Base-by-base conservation (phyloP, 78 protist genomes). In the Tieghemostelium lacteum region DNA sequence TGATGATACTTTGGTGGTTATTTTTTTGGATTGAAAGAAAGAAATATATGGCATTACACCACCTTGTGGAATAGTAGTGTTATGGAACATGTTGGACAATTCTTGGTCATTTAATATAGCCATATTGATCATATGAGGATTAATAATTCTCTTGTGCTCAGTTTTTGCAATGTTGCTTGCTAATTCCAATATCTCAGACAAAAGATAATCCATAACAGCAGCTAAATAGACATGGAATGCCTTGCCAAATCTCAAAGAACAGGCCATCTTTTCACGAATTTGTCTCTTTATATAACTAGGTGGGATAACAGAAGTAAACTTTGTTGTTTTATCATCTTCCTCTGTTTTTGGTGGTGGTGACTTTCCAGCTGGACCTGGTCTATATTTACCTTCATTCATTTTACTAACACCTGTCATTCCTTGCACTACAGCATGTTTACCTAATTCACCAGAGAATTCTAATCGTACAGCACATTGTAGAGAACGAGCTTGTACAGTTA, bases 11-110 rank as follows among this genome's bases (percentile, higher is more conserved):
- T n/a, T n/a, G n/a, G n/a, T n/a, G n/a, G n/a, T n/a, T n/a, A n/a
- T n/a, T n/a, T n/a, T n/a, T n/a, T n/a, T n/a, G n/a, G n/a, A n/a
- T n/a, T n/a, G n/a, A n/a, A n/a, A n/a, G n/a, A n/a, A n/a, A n/a
- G n/a, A n/a, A n/a, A n/a, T n/a, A n/a, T n/a, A n/a, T 86, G 99
- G 98, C 37, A 97, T 77, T 20, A 98, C 99, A 75, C 99, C 99
- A 26, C 99, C 99, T 42, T 72, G 40, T 10, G 99, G 94, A 92
- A 98, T 97, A 65, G 97, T 95, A 20, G 96, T 98, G 19, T 95
- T 80, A 40, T 58, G 45, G 63, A 98, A 94, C 55, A 98, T 95
- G 73, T 83, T 67, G 97, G 96, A 96, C 50, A 98, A 94, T 95
- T 98, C 99, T 74, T 94, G 98, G 78, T 98, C 99, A 88, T 98